Evolutionary conservation across 805 yeast genomes (phyloP).

Genomic region (Candida endomychidarum): DNA sequence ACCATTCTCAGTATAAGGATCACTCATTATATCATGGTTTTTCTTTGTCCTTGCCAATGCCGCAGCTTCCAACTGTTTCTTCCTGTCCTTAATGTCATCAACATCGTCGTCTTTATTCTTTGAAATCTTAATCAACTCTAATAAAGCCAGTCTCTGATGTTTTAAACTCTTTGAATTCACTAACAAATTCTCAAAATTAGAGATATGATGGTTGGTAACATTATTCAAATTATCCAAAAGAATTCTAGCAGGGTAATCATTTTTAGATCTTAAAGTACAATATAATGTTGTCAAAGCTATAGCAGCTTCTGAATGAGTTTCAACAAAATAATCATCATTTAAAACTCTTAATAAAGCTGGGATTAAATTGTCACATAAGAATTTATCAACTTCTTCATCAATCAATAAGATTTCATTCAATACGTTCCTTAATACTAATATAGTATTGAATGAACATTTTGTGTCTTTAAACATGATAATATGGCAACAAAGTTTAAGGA

Average conservation of each 20-base stretch:
- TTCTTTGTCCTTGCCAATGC: slow-evolving; percentile 46
- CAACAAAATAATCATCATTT: slow-evolving; percentile 73
- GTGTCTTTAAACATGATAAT: slow-evolving; percentile 83
- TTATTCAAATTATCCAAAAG: slow-evolving; percentile 55
- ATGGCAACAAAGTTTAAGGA: slow-evolving; percentile 71
- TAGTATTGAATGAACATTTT: slow-evolving; percentile 88
- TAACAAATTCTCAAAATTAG: slow-evolving; percentile 62
- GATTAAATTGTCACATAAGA: slow-evolving; percentile 62
- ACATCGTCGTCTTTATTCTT: slow-evolving; percentile 42
- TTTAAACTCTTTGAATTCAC: slow-evolving; percentile 66
- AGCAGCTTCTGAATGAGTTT: slow-evolving; percentile 91
- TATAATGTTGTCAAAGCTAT: slow-evolving; percentile 80
- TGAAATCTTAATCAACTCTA: slow-evolving; percentile 70
- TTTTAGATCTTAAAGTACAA: slow-evolving; percentile 66
- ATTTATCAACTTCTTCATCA: slow-evolving; percentile 74
- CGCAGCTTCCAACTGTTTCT: slow-evolving; percentile 54
- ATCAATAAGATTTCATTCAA: slow-evolving; percentile 66
- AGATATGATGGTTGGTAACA: slow-evolving; percentile 55
- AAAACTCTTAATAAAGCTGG: slow-evolving; percentile 68
- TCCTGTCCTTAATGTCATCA: slow-evolving; percentile 48
- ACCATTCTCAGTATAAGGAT: slow-evolving; percentile 70
- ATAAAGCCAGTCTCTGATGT: slow-evolving; percentile 76
- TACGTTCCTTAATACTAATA: slow-evolving; percentile 73
- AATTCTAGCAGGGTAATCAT: slow-evolving; percentile 64
- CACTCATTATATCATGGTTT: slow-evolving; percentile 60